Base-by-base conservation (phyloP, 768 basidiomycete species). In the Hericium erinaceus region DNA sequence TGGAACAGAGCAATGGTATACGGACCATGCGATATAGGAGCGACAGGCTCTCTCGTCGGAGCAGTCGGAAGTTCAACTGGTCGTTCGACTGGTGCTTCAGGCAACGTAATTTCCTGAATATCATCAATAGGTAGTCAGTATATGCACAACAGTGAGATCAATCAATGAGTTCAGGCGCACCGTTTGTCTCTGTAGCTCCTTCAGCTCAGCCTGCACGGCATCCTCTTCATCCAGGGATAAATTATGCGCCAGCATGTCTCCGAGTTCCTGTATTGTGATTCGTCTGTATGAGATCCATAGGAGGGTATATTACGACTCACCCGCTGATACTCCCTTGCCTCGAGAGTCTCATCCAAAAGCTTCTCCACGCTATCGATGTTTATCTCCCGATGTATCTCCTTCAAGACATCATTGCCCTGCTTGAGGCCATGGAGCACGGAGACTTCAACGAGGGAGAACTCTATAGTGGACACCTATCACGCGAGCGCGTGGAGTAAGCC, bases 301-400 rank as follows among this genome's bases (percentile, higher is more conserved):
- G 28, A 13, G 50, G 40, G 12, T 38, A 24, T 13, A 4, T n/a
- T 4, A 28, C 18, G 26, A 69, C 80, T 41, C 60, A 93, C 95
- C 67, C 78, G 75, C 67, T 99, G 93, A 69, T 98, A 98, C 60
- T 85, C 93, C 62, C 89, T 80, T 12, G 93, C 97, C 66, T 98
- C 95, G 3, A 82, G 81, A 0, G 95, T 97, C 72, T 97, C 92
- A 62, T 88, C 92, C 75, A 99, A 78, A 54, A 98, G 74, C 67
- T 83, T 89, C 78, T 98, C 95, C n/a, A 98, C 95, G 59, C 77
- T 84, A 69, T 97, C 93, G 9, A 93, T 65, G 64, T 85, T 92
- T 83, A 99, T 84, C 70, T 98, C 93, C 64, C 85, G 85, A 70
- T 99, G 94, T 15, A 99, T 88, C 71, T 97, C 85, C 69, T 89